phyloP scores from a whole-genome alignment of 768 basidiomycete species.

The Tricholoma flavovirens region DNA sequence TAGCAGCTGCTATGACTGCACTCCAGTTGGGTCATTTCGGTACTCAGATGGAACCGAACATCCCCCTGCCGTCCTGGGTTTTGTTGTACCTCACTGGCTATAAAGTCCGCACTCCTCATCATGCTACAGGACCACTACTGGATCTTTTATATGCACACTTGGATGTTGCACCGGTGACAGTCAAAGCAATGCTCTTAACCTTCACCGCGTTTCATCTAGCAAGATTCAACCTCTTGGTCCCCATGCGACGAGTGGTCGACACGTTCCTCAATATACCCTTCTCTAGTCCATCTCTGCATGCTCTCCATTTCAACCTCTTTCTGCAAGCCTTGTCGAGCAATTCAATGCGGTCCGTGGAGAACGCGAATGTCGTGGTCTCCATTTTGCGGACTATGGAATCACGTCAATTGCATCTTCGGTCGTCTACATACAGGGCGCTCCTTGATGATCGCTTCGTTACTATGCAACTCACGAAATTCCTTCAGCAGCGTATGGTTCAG shows the following conservation, averaged over 20 bases:
- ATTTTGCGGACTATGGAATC: constrained; percentile 44
- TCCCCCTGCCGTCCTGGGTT: constrained; percentile 48
- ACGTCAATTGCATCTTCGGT: constrained; percentile 34
- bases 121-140: constrained; percentile 39
- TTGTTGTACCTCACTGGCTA: constrained; percentile 42
- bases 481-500: constrained; percentile 37
- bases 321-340: constrained; percentile 43
- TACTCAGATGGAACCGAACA: constrained; percentile 1
- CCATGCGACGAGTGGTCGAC: constrained; percentile 40
- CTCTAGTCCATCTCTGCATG: constrained; percentile 17
- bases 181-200: constrained; percentile 40
- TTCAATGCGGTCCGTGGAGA: constrained; percentile 33
- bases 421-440: constrained; percentile 37
- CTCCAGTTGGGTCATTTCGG: constrained; percentile 10
- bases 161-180: constrained; percentile 20
- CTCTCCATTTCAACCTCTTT: constrained; percentile 45
- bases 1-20: constrained; percentile 24
- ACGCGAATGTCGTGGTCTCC: constrained; percentile 32
- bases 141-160: constrained; percentile 40
- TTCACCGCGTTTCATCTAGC: constrained; percentile 44
- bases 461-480: constrained; percentile 40
- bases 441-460: constrained; percentile 48
- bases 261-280: constrained; percentile 31
- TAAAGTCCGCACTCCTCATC: constrained; percentile 38
- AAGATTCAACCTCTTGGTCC: constrained; percentile 40